Conservation (phyloP, 805 yeast species). For the Metschnikowia continentalis region DNA sequence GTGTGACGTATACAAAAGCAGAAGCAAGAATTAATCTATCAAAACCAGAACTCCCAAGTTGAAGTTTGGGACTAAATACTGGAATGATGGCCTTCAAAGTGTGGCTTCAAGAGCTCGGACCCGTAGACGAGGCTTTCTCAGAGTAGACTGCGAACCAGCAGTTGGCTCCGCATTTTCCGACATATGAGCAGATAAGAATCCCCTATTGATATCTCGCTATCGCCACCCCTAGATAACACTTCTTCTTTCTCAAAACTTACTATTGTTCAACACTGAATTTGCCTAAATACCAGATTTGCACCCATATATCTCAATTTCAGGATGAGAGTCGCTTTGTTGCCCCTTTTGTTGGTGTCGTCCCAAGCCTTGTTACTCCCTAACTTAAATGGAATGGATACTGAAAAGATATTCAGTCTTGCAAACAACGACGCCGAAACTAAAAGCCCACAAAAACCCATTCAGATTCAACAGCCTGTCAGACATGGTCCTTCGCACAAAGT, state of each 20-base stretch:
- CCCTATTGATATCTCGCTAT: background rate
- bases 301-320: background rate
- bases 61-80: background rate
- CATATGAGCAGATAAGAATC: conserved; percentile 1
- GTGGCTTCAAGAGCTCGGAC: background rate
- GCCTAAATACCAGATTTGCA: background rate
- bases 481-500: background rate
- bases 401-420: conserved; percentile 6
- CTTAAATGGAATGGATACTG: conserved; percentile 9
- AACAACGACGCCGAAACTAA: background rate
- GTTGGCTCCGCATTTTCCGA: conserved; percentile 5
- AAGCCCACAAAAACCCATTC: background rate
- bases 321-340: conserved; percentile 6
- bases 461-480: background rate
- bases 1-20: no score
- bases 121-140: background rate
- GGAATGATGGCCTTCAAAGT: background rate
- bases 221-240: conserved; percentile 2
- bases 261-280: background rate
- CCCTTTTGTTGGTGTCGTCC: conserved; percentile 7
- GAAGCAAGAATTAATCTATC: background rate
- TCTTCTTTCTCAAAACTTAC: background rate
- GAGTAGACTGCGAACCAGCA: background rate
- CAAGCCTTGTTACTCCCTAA: conserved; percentile 13
- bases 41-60: background rate